Percentiles rank a stretch among this genome's conserved stretches.
Conservation (phyloP, 2,329 filamentous ascomycete genomes). For the Cladosporium velox region DNA sequence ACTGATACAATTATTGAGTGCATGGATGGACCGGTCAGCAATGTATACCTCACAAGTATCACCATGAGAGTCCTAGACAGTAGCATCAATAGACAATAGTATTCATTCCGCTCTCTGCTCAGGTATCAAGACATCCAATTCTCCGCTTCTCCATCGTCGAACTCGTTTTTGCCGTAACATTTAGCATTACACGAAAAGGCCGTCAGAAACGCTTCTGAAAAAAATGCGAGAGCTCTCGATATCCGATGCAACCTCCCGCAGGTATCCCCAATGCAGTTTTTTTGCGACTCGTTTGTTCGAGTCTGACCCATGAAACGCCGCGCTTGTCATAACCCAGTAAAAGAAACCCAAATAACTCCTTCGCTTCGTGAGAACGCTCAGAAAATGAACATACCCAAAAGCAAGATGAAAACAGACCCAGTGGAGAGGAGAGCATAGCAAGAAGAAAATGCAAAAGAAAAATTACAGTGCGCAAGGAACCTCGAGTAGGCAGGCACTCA, state of each 20-base stretch:
- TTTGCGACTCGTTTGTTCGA: background rate
- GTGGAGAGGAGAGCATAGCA: background rate
- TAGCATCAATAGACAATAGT: background rate
- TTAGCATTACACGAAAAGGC: background rate
- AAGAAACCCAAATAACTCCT: background rate
- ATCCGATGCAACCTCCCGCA: background rate
- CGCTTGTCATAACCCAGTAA: background rate
- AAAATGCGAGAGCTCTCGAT: background rate
- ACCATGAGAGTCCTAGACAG: background rate
- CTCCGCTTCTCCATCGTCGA: background rate
- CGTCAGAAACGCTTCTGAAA: background rate
- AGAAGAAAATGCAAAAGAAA: background rate
- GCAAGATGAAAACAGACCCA: background rate
- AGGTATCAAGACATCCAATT: background rate
- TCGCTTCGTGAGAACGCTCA: background rate
- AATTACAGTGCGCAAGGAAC: background rate
- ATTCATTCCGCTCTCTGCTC: background rate
- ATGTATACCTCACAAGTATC: background rate
- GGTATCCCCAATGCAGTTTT: background rate
- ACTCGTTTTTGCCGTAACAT: background rate
- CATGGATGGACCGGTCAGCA: too few relatives aligned
- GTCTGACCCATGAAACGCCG: background rate
- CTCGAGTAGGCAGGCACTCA: slow-evolving; percentile 23
- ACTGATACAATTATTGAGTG: too few relatives aligned
- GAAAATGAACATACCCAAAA: background rate